Base-by-base conservation (phyloP, 495 filamentous ascomycete genomes). In the Daldinia vernicosa region DNA sequence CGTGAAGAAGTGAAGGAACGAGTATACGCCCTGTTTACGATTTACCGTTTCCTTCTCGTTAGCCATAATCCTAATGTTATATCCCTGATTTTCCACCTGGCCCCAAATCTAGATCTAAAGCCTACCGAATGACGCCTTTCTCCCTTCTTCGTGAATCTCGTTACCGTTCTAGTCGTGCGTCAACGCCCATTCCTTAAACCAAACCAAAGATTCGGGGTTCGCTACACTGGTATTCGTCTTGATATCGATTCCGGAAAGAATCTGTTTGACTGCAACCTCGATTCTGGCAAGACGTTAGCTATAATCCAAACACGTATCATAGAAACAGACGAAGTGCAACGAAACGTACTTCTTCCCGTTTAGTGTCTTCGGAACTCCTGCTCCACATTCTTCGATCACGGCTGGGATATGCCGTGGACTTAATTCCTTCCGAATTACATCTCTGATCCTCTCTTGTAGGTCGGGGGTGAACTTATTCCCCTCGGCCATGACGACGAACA, bases 261-360 rank as follows among this genome's bases (percentile, higher is more conserved):
- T 97, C 82, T 96, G 93, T 81, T 97, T 97, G 27, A 97, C 93
- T 2, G 93, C 91, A 35, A 94, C 92, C 76, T 97, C 94, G 40
- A 97, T 92, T 82, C 86, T 88, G 53, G 40, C 19, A 8, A 58
- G 52, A 33, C 0, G 19, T 71, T 66, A 67, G 64, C 40, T 33
- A 59, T 11, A 4, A 26, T n/a, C 14, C 12, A 14, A 58, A 43
- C 7, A 7, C 14, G n/a, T 6, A 12, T 2, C 6, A 11, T 15
- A 12, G 35, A 53, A 12, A 8, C 14, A 30, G 4, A 7, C 59
- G 0, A 22, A 30, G 28, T 1, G 14, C 2, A 52, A 24, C 32
- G 30, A 27, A 26, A 82, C 85, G 64, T 78, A 87, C 85, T 97
- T 97, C 83, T 97, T 97, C 45, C 94, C 94, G 75, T 97, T 97